These are phyloP conservation scores for Cucumis cinereus DNA, from an alignment of 306 rosid genomes.

Conservation along the genomic window DNA sequence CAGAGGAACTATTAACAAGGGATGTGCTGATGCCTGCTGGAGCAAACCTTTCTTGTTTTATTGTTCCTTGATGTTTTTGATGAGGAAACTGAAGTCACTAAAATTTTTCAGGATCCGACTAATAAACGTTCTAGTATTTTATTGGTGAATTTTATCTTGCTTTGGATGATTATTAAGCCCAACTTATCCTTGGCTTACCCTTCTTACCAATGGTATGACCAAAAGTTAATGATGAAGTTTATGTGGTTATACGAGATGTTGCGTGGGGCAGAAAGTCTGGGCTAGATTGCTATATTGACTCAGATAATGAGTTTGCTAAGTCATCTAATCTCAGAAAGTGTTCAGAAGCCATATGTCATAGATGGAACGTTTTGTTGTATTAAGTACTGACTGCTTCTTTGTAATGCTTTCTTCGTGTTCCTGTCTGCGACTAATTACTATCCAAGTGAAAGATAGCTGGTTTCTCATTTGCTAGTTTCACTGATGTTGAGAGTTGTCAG, in stretches of 20 bases:
- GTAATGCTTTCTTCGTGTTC: not conserved
- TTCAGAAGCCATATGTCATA: not conserved
- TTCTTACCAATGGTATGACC: not conserved
- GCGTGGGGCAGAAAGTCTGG: not conserved
- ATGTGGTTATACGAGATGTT: not conserved
- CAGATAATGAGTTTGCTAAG: not conserved
- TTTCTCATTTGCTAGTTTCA: not conserved
- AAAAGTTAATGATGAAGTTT: not conserved
- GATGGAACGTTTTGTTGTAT: not conserved
- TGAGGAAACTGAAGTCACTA: not conserved
- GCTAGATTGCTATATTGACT: not conserved
- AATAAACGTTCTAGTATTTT: not conserved
- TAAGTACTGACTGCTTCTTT: not conserved
- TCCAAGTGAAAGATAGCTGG: not conserved
- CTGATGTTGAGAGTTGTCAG: not conserved
- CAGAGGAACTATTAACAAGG: not conserved
- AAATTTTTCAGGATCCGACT: not conserved
- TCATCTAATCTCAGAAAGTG: not conserved
- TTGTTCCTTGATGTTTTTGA: not conserved
- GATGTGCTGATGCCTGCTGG: not conserved
- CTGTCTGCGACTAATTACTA: not conserved
- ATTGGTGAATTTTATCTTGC: conserved; percentile 14
- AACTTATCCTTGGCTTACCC: not conserved
- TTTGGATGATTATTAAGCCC: not conserved
- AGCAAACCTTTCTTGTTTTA: not conserved